Percentiles rank a stretch among this genome's conserved stretches.
phyloP scores from a whole-genome alignment of 2,329 filamentous ascomycete genomes.

The Fusarium cyanostomum region DNA sequence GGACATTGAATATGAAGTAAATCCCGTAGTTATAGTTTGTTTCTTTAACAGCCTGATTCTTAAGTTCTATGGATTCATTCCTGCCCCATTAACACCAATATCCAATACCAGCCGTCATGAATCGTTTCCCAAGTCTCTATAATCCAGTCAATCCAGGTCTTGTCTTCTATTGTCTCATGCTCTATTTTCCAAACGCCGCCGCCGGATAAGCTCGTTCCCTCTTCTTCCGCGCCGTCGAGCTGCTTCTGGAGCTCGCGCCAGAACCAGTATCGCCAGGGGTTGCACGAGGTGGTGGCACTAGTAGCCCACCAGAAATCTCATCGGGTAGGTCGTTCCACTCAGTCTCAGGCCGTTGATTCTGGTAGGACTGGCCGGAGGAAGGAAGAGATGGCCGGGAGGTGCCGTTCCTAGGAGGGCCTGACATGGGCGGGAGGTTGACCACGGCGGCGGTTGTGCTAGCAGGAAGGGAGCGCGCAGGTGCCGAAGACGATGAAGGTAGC shows the following conservation, averaged over 20 bases:
- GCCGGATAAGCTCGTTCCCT: constrained; percentile 69
- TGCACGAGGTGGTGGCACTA: constrained; percentile 44
- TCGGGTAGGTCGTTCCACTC: constrained; percentile 74
- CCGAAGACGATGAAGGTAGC: constrained; percentile 32
- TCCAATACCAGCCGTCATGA: constrained; percentile 20
- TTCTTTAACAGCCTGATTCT: not conserved
- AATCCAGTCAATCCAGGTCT: not conserved
- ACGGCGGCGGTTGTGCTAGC: constrained; percentile 45
- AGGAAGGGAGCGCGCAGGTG: constrained; percentile 25
- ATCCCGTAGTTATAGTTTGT: not conserved
- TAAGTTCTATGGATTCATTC: not conserved
- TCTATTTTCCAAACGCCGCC: constrained; percentile 64
- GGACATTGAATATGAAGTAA: not conserved
- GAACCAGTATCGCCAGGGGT: constrained; percentile 48
- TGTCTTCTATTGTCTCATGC: not conserved
- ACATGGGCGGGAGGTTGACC: constrained; percentile 45
- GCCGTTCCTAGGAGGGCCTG: constrained; percentile 37
- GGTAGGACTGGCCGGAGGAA: constrained; percentile 60
- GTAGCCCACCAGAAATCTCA: constrained; percentile 60
- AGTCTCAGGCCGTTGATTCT: constrained; percentile 65
- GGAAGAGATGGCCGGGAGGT: constrained; percentile 38
- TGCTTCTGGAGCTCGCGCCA: constrained; percentile 64
- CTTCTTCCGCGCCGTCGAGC: constrained; percentile 64
- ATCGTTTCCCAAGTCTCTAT: constrained; percentile 2
- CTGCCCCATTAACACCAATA: not conserved